These are phyloP conservation scores for Lenzites betulinus DNA, from an alignment of 768 basidiomycete species.

Conservation along the genomic window DNA sequence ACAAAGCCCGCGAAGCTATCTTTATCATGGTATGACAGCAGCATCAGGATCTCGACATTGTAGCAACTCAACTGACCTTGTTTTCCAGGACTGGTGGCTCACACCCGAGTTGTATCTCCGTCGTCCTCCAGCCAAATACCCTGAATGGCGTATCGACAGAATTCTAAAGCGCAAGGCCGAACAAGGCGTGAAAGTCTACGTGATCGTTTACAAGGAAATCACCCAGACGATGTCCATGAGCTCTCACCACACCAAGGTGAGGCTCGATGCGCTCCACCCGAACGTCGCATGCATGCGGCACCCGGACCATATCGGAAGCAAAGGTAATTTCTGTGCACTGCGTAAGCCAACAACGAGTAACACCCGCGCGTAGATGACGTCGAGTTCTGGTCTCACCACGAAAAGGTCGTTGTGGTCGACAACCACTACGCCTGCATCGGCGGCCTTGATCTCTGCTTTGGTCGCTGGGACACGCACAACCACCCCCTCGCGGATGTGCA, in stretches of 20 bases:
- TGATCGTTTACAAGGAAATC: slow-evolving; percentile 96
- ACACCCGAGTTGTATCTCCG: slow-evolving; percentile 94
- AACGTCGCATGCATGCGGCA: slow-evolving; percentile 91
- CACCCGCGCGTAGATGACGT: slow-evolving; percentile 54
- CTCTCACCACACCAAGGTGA: slow-evolving; percentile 83
- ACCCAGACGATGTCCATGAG: slow-evolving; percentile 90
- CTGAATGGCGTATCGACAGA: slow-evolving; percentile 88
- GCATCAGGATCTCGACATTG: not conserved
- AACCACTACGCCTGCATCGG: slow-evolving; percentile 87
- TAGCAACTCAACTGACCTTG: not conserved
- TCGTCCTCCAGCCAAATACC: slow-evolving; percentile 82
- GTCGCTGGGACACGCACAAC: slow-evolving; percentile 93
- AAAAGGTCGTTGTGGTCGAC: slow-evolving; percentile 89
- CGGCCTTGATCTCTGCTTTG: slow-evolving; percentile 94
- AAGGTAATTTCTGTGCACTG: slow-evolving; percentile 41
- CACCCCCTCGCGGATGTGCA: slow-evolving; percentile 93
- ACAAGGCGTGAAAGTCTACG: slow-evolving; percentile 88
- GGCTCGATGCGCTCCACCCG: slow-evolving; percentile 79
- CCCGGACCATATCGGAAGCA: slow-evolving; percentile 85
- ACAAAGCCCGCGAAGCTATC: slow-evolving; percentile 77
- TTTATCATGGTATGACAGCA: slow-evolving; percentile 84
- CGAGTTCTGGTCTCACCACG: slow-evolving; percentile 92
- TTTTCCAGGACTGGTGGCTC: slow-evolving; percentile 85
- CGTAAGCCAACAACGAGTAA: too few relatives aligned
- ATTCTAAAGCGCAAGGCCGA: slow-evolving; percentile 86